Base-by-base conservation (phyloP, 83 land plant species). In the Picea abies region DNA sequence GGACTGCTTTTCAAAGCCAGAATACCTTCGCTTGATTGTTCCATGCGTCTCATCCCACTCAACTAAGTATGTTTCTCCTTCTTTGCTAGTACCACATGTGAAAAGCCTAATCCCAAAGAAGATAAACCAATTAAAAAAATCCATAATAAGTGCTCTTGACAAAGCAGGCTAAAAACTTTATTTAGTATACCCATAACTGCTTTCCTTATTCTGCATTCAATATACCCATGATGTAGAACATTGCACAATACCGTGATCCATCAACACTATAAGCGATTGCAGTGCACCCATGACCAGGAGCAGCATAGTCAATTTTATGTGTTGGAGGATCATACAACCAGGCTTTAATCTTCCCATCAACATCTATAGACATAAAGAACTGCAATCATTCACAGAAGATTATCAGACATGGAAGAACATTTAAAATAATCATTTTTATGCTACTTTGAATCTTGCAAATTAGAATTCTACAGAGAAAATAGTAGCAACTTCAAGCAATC, bases 21-120 rank as follows among this genome's bases (percentile, higher is more conserved):
- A 84, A 85, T 95, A 95, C 17, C 91, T 86, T 63, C 94, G 86
- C 81, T 92, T 95, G 44, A 95, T 94, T 67, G 92, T 90, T 81
- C 96, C 98, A 86, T 93, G 94, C 85, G 93, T 95, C 81, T 95
- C 98, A 88, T 95, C 92, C 98, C 98, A 95, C 79, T 95, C 98
- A 68, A 95, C 95, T 61, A 95, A 82, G 83, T 65, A 83, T 66
- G 94, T 88, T 29, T 95, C 98, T n/a, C 98, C 96, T 41, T 95
- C 98, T 84, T 95, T 95, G 76, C 94, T 95, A 52, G 94, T 92
- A 25, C 96, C 98, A 88, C 98, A 95, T 20, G 98, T 93, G 77
- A 95, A 95, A 72, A 95, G 83, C 83, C 94, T 92, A 79, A 9
- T 16, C n/a, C 10, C 60, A 69, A 56, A 14, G 64, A 60, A n/a